Conservation (phyloP, 1,284 basidiomycete species). For the Athelia sp. region DNA sequence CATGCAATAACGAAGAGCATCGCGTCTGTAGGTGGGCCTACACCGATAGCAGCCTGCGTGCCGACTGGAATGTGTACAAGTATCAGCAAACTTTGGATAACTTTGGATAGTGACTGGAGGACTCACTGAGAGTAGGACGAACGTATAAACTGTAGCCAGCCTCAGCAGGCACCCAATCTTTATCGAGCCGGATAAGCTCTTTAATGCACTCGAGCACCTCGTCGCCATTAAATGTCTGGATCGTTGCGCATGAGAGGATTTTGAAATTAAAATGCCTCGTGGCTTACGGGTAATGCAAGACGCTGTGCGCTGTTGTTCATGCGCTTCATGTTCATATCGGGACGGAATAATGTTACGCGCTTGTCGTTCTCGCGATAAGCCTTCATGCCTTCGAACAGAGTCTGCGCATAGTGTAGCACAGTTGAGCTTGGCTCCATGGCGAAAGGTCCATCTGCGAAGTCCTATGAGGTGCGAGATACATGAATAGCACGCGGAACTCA, state of each 20-base stretch:
- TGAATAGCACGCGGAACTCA: constrained; percentile 26
- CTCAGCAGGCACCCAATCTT: constrained; percentile 89
- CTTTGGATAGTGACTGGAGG: not conserved
- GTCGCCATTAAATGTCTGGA: constrained; percentile 77
- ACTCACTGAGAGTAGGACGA: constrained; percentile 72
- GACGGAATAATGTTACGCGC: constrained; percentile 86
- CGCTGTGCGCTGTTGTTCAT: constrained; percentile 78
- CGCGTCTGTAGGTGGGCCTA: constrained; percentile 84
- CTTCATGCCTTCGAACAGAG: constrained; percentile 94
- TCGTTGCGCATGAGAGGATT: constrained; percentile 3
- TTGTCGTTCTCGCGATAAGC: constrained; percentile 84
- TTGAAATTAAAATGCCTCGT: not conserved
- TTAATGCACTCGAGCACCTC: constrained; percentile 84
- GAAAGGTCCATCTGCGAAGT: constrained; percentile 62
- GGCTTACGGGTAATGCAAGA: constrained; percentile 70
- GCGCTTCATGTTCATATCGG: constrained; percentile 97
- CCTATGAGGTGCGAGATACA: constrained; percentile 1
- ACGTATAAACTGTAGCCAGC: constrained; percentile 92
- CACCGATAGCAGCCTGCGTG: constrained; percentile 85
- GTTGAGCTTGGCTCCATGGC: constrained; percentile 79
- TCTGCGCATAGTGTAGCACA: constrained; percentile 92
- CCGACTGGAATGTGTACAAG: no score
- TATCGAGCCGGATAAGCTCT: constrained; percentile 82
- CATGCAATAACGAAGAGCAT: constrained; percentile 93
- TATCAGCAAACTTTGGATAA: no score